Evolutionary conservation across 2,329 filamentous ascomycete species (phyloP).

Genomic region (Alternaria alternata): DNA sequence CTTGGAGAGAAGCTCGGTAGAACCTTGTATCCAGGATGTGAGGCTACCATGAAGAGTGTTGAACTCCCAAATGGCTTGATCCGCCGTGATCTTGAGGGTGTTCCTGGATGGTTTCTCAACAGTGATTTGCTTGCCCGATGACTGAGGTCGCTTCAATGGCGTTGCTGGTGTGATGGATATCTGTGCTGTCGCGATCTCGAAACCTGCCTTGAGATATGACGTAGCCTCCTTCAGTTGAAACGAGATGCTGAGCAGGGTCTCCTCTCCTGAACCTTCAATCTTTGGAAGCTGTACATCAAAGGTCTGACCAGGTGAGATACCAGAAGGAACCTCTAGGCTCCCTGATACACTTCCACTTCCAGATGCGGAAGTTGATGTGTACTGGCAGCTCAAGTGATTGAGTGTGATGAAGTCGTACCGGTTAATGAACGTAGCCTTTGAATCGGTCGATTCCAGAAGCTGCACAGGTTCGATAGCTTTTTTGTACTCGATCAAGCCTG

Average conservation of each 20-base stretch:
- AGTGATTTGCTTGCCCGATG: conserved; percentile 54
- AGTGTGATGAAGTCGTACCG: conserved; percentile 50
- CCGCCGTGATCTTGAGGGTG: conserved; percentile 27
- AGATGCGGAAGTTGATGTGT: conserved; percentile 21
- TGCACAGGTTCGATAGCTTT: conserved; percentile 56
- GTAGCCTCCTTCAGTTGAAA: conserved; percentile 48
- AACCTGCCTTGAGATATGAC: conserved; percentile 43
- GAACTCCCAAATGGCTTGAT: conserved; percentile 57
- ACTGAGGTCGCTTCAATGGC: conserved; percentile 34
- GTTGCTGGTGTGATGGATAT: conserved; percentile 27
- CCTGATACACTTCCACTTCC: conserved; percentile 15
- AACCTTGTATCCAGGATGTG: conserved; percentile 43
- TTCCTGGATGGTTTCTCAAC: conserved; percentile 29
- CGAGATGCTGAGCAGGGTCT: conserved; percentile 32
- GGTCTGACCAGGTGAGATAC: conserved; percentile 34
- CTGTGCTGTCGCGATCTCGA: conserved; percentile 50
- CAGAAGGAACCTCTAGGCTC: conserved; percentile 34
- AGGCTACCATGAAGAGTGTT: conserved; percentile 62
- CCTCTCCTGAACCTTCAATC: conserved; percentile 16
- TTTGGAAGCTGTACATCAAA: conserved; percentile 39
- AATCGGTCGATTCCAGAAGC: conserved; percentile 31
- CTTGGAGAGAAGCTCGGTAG: conserved; percentile 43
- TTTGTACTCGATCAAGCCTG: conserved; percentile 54
- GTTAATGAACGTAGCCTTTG: conserved; percentile 43
- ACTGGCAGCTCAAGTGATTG: conserved; percentile 43